Percentiles rank a stretch among this genome's conserved stretches.
Conservation (phyloP, 805 yeast species). For the Ogataea dorogensis region DNA sequence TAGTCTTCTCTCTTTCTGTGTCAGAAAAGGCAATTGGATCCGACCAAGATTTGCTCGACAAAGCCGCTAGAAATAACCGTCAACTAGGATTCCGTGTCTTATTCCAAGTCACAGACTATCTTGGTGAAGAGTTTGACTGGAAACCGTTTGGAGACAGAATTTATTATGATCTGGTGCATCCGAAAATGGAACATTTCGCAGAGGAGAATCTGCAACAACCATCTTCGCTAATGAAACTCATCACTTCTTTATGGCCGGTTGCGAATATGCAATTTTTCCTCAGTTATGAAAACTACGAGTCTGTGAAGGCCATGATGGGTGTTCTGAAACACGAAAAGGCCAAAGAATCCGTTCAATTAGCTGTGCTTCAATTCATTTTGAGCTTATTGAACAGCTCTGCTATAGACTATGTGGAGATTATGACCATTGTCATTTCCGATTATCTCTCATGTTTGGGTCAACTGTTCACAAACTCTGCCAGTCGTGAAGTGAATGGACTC, state of each 20-base stretch:
- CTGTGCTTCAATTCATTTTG: conserved; percentile 54
- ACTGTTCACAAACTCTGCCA: conserved; percentile 41
- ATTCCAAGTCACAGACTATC: conserved; percentile 48
- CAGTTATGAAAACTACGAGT: conserved; percentile 51
- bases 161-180: conserved; percentile 52
- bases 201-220: conserved; percentile 80
- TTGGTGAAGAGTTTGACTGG: conserved; percentile 61
- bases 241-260: conserved; percentile 56
- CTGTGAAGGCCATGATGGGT: conserved; percentile 54
- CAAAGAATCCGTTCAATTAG: conserved; percentile 61
- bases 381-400: conserved; percentile 42
- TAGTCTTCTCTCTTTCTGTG: conserved; percentile 51
- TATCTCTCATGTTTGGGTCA: conserved; percentile 51
- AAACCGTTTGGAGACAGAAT: conserved; percentile 46
- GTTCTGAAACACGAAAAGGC: conserved; percentile 54
- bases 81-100: conserved; percentile 67
- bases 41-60: conserved; percentile 30
- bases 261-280: conserved; percentile 50
- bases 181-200: conserved; percentile 67
- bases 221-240: conserved; percentile 68
- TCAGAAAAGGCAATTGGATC: conserved; percentile 46
- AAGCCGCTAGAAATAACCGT: conserved; percentile 58
- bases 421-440: conserved; percentile 57
- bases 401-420: conserved; percentile 44
- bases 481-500: conserved; percentile 48